phyloP scores from a whole-genome alignment of 495 filamentous ascomycete species.

The Xylaria grammica region DNA sequence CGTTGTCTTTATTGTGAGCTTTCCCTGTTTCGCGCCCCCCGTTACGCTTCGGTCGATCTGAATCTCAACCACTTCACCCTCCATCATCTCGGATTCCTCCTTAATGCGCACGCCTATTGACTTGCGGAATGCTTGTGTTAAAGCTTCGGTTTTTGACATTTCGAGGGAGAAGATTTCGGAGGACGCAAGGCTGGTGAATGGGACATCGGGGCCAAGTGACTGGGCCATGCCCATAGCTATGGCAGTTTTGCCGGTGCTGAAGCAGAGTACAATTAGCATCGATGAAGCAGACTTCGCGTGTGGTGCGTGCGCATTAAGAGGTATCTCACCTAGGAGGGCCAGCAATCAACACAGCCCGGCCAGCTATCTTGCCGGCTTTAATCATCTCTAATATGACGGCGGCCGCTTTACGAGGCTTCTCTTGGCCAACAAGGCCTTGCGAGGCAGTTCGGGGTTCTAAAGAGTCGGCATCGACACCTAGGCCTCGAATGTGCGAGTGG shows the following conservation, averaged over 20 bases:
- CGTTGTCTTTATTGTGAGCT: conserved; percentile 98
- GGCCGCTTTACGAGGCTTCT: conserved; percentile 94
- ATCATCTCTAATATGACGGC: conserved; percentile 98
- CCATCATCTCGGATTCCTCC: conserved; percentile 98
- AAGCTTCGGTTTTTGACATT: conserved; percentile 98
- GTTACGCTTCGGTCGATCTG: conserved; percentile 98
- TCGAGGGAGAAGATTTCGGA: conserved; percentile 98
- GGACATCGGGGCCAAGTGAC: conserved; percentile 88
- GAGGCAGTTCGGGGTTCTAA: conserved; percentile 85
- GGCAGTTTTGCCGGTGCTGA: conserved; percentile 92
- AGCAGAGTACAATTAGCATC: conserved; percentile 5
- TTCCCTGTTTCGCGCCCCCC: conserved; percentile 95
- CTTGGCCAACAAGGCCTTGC: conserved; percentile 95
- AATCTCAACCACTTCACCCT: conserved; percentile 98
- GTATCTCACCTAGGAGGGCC: conserved; percentile 76
- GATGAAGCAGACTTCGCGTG: background rate
- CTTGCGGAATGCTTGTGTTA: conserved; percentile 96
- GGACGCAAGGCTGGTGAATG: conserved; percentile 92
- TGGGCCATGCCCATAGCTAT: conserved; percentile 99
- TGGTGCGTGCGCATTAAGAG: background rate
- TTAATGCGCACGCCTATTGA: conserved; percentile 97
- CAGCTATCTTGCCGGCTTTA: conserved; percentile 97
- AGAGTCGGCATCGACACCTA: conserved; percentile 91
- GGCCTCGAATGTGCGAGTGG: conserved; percentile 95
- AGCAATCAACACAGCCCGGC: conserved; percentile 91